Evolutionary conservation across 2,329 filamentous ascomycete species (phyloP).

Genomic region (Thermothelomyces thermophilus): DNA sequence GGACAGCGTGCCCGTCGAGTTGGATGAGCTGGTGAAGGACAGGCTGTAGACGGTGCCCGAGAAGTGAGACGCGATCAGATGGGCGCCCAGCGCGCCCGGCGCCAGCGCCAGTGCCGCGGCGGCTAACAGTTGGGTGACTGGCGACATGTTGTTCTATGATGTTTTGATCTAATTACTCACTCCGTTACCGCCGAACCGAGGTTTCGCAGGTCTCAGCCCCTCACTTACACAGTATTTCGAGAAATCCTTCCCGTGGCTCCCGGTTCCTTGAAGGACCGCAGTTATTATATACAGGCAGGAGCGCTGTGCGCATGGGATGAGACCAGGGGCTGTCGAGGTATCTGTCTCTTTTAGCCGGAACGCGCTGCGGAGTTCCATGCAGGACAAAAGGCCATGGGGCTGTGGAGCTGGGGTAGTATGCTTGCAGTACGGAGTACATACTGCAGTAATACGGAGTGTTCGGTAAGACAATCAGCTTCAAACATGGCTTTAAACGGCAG

Average conservation of each 20-base stretch:
- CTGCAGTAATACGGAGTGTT: no score
- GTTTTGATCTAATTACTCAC: no score
- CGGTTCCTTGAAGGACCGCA: no score
- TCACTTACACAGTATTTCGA: no score
- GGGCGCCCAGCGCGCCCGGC: constrained; percentile 15
- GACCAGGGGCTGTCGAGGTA: not conserved
- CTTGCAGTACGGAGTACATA: no score
- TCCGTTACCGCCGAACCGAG: no score
- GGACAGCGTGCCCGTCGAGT: constrained; percentile 17
- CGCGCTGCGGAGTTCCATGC: not conserved
- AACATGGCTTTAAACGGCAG: not conserved
- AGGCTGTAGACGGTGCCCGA: constrained; percentile 18
- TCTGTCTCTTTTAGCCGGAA: constrained; percentile 9
- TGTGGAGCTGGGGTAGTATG: not conserved
- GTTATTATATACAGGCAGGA: no score
- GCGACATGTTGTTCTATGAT: constrained; percentile 21
- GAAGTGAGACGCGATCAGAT: constrained; percentile 21
- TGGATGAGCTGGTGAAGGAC: constrained; percentile 11
- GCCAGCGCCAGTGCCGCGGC: constrained; percentile 13
- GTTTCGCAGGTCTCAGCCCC: no score
- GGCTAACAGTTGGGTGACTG: constrained; percentile 11
- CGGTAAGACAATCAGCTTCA: constrained; percentile 3
- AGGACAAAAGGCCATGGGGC: not conserved
- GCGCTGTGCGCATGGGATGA: no score
- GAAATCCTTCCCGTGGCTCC: no score